Evolutionary conservation across 2,329 filamentous ascomycete species (phyloP).

Genomic region (Botrytis tulipae): DNA sequence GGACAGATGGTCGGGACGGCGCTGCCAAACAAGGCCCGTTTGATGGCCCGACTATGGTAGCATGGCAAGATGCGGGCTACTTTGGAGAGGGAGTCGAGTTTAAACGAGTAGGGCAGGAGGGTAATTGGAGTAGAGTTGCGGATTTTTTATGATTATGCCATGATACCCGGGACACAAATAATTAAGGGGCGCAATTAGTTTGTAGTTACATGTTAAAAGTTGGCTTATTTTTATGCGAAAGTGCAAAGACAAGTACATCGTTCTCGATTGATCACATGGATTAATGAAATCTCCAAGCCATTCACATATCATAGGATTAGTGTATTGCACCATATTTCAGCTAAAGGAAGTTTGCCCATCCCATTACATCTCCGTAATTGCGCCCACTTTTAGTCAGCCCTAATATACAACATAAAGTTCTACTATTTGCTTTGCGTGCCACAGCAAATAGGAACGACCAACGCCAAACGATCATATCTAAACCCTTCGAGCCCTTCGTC

Average conservation of each 20-base stretch:
- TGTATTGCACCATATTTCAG: not conserved
- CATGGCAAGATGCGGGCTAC: conserved; percentile 89
- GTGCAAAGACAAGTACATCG: not conserved
- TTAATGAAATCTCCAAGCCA: not conserved
- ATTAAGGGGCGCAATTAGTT: not conserved
- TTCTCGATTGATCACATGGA: not conserved
- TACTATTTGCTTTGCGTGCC: conserved; percentile 8
- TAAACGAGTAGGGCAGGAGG: conserved; percentile 54
- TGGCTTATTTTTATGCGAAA: not conserved
- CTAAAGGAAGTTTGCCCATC: not conserved
- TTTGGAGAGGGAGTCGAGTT: conserved; percentile 90
- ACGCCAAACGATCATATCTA: conserved; percentile 10
- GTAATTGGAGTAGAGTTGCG: conserved; percentile 40
- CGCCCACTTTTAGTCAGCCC: conserved; percentile 18
- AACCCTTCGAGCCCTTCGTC: conserved; percentile 5
- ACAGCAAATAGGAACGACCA: conserved; percentile 16
- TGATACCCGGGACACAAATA: conserved; percentile 16
- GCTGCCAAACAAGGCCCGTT: conserved; percentile 82
- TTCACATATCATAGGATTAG: not conserved
- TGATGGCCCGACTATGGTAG: conserved; percentile 79
- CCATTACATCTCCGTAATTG: conserved; percentile 5
- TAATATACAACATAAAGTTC: conserved; percentile 22
- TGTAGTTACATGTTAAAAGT: not conserved
- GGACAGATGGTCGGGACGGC: conserved; percentile 83
- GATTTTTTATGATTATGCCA: conserved; percentile 37